Percentiles rank a stretch among this genome's conserved stretches.
Evolutionary conservation across 1,284 basidiomycete genomes (phyloP).

Genomic region (Polyporus tsugae): DNA sequence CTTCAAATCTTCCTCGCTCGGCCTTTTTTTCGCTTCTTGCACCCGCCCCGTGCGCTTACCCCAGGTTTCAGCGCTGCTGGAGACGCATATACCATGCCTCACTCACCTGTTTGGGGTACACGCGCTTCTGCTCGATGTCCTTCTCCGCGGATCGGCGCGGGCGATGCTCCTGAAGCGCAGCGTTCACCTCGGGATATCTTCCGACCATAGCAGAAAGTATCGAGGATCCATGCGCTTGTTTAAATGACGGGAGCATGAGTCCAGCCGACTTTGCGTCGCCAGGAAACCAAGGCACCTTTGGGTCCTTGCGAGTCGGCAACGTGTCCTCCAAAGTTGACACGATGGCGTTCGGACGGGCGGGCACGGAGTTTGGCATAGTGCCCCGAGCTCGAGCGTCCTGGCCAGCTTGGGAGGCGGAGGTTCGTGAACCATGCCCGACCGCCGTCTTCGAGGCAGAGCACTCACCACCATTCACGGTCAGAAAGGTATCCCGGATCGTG

Average conservation of each 20-base stretch:
- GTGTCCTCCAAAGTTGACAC: constrained; percentile 31
- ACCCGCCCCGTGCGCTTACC: no score
- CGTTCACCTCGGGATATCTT: no score
- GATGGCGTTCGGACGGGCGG: constrained; percentile 24
- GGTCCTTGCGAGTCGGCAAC: constrained; percentile 18
- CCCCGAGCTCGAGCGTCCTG: background rate
- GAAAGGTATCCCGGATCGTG: constrained; percentile 30
- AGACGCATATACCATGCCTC: no score
- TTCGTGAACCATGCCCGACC: background rate
- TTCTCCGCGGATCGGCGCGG: no score
- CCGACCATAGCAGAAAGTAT: constrained; percentile 17
- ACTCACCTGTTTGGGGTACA: no score
- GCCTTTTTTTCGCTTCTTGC: no score
- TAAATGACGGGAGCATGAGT: constrained; percentile 40
- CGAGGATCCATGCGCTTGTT: constrained; percentile 32
- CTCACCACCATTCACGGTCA: constrained; percentile 17
- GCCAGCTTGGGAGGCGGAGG: background rate
- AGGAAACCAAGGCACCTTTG: constrained; percentile 32
- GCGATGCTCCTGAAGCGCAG: no score
- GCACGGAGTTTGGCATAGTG: background rate
- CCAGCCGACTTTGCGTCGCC: constrained; percentile 34
- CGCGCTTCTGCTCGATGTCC: no score
- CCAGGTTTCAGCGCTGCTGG: no score
- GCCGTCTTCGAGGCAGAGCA: background rate
- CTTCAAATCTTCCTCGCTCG: no score